These are phyloP conservation scores for Phtheirospermum japonicum DNA, from an alignment of 257 asterid species.

Conservation along the genomic window DNA sequence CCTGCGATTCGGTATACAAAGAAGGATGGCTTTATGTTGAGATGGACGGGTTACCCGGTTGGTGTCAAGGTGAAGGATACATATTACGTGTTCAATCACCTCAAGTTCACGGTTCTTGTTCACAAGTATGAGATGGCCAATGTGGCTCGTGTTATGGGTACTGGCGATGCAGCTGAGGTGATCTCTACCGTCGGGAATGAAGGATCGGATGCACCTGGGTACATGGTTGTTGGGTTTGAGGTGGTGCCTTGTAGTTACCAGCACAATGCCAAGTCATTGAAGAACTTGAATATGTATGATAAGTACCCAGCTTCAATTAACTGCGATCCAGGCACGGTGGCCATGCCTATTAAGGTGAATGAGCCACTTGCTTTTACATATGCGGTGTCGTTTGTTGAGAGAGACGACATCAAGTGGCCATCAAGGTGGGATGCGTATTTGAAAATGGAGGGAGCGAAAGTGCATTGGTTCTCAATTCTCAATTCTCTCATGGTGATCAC, in stretches of 20 bases:
- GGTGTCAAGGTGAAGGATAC: conserved; percentile 65
- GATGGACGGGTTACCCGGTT: conserved; percentile 85
- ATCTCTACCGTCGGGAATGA: conserved; percentile 51
- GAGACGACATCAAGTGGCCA: conserved; percentile 91
- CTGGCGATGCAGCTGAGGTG: conserved; percentile 80
- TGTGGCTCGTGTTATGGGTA: conserved; percentile 84
- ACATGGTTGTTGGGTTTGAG: conserved; percentile 90
- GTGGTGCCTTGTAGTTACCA: conserved; percentile 76
- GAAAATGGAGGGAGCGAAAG: conserved; percentile 94
- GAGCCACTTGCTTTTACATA: conserved; percentile 69
- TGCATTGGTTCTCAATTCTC: conserved; percentile 89
- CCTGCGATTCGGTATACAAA: conserved; percentile 78
- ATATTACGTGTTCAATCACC: conserved; percentile 71
- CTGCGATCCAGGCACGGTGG: conserved; percentile 66
- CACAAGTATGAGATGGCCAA: conserved; percentile 74
- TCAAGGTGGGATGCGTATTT: conserved; percentile 92
- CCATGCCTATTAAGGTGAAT: conserved; percentile 66
- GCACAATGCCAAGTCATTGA: conserved; percentile 49
- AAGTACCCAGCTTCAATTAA: conserved; percentile 56
- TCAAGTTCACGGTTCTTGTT: conserved; percentile 72
- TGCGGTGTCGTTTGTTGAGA: conserved; percentile 70
- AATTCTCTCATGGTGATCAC: conserved; percentile 89
- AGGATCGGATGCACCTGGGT: conserved; percentile 67
- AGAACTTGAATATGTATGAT: conserved; percentile 55
- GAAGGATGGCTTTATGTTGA: conserved; percentile 62